Percentiles rank a stretch among this genome's conserved stretches.
phyloP scores from a whole-genome alignment of 2,329 filamentous ascomycete genomes.

The Pseudogymnoascus sp. region DNA sequence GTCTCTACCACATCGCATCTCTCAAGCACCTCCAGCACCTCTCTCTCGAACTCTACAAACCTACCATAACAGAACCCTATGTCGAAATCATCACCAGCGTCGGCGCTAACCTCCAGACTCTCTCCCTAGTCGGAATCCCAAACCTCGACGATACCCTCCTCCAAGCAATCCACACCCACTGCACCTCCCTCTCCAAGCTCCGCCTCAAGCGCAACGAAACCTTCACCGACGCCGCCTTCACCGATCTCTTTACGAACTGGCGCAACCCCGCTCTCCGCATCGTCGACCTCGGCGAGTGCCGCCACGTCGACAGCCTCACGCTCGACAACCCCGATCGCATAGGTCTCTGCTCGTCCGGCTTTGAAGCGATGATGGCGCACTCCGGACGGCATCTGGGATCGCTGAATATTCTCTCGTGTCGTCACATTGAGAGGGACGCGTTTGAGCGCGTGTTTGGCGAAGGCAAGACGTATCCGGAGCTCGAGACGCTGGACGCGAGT shows the following conservation, averaged over 20 bases:
- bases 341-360: conserved; percentile 68
- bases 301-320: conserved; percentile 64
- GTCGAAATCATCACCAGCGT: conserved; percentile 52
- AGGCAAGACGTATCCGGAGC: conserved; percentile 49
- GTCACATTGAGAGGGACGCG: conserved; percentile 65
- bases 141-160: conserved; percentile 63
- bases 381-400: conserved; percentile 59
- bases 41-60: conserved; percentile 58
- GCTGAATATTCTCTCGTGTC: conserved; percentile 75
- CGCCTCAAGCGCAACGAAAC: conserved; percentile 70
- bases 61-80: conserved; percentile 49
- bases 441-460: conserved; percentile 64
- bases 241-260: conserved; percentile 68
- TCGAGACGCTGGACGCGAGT: conserved; percentile 67
- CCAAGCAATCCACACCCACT: conserved; percentile 61
- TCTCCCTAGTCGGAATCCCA: conserved; percentile 66
- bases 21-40: conserved; percentile 64
- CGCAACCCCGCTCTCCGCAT: conserved; percentile 61
- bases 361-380: conserved; percentile 76
- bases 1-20: conserved; percentile 56
- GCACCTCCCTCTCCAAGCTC: conserved; percentile 63
- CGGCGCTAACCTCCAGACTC: conserved; percentile 61
- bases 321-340: conserved; percentile 56
- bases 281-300: conserved; percentile 69
- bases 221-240: conserved; percentile 69